phyloP scores from a whole-genome alignment of 1,284 basidiomycete species.

The Malassezia brasiliensis region DNA sequence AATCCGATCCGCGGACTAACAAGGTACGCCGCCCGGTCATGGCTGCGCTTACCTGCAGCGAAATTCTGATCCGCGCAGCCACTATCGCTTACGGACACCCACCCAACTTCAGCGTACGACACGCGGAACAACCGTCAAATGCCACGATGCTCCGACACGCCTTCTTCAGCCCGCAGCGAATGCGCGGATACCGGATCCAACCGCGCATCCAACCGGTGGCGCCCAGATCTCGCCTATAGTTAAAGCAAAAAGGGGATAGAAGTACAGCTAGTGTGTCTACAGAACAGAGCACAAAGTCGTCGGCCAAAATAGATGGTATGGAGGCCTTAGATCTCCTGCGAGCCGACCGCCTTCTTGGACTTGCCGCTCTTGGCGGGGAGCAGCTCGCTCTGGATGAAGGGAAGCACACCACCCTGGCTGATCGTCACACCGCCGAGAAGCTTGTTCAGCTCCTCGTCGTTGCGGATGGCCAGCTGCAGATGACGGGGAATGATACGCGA shows the following conservation, averaged over 20 bases:
- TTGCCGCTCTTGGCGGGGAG: slow-evolving; percentile 61
- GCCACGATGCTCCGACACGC: slow-evolving; percentile 29
- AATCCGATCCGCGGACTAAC: slow-evolving; percentile 41
- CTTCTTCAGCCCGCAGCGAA: slow-evolving; percentile 14
- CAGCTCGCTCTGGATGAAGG: slow-evolving; percentile 56
- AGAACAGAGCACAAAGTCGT: slow-evolving; percentile 2
- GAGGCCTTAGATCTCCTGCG: slow-evolving; percentile 40
- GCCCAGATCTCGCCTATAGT: background rate
- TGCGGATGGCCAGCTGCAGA: slow-evolving; percentile 74
- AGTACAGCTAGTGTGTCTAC: slow-evolving; percentile 17
- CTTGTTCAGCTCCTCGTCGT: slow-evolving; percentile 56
- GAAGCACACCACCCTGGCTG: slow-evolving; percentile 82
- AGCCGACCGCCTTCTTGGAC: slow-evolving; percentile 47
- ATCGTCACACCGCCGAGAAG: slow-evolving; percentile 75
- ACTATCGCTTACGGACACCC: slow-evolving; percentile 23
- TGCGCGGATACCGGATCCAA: background rate
- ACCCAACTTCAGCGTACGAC: slow-evolving; percentile 20
- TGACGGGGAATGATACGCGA: slow-evolving; percentile 85
- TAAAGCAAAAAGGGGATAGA: slow-evolving; percentile 9
- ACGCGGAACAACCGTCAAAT: slow-evolving; percentile 23
- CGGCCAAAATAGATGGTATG: slow-evolving; percentile 11
- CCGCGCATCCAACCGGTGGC: background rate
- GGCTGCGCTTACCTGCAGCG: slow-evolving; percentile 13
- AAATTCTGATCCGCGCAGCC: slow-evolving; percentile 39
- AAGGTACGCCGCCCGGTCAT: slow-evolving; percentile 10